Base-by-base conservation (phyloP, 2,329 filamentous ascomycete species). In the Hypoxylon sp. region DNA sequence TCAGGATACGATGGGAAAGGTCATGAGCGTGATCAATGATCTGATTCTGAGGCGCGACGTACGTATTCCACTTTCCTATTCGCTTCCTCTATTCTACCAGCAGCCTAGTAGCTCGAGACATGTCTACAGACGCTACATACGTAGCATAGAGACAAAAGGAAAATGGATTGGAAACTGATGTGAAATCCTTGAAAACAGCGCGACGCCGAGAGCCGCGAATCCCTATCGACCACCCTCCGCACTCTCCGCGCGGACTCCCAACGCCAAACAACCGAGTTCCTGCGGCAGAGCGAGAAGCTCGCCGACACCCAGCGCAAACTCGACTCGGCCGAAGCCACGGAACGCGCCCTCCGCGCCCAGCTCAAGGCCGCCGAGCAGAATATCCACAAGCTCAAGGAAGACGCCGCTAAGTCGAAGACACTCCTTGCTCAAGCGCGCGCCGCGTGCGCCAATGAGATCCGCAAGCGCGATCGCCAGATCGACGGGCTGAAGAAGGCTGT, bases 21-120 rank as follows among this genome's bases (percentile, higher is more conserved):
- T 98, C 74, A 97, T 99, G 82, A 92, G 95, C 77, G 86, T 99
- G 23, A 89, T 99, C 52, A 97, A 99, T 80, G 96, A 99, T 77
- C 81, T 99, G 73, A 93, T 99, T 65, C 79, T 98, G 66, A 89
- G 94, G 72, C 89, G 94, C 83, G 96, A 99, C 79, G 93, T 97
- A 83, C 74, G 89, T 84, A 58, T 60, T 51, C 19, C 21, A 62
- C 55, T n/a, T 34, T 45, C 41, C 9, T n/a, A 23, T 14, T 21
- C 13, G 38, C 7, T 3, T 13, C 23, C 48, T 17, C 38, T 30
- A 46, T n/a, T 38, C 13, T 23, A 11, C 30, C 17, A 7, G 41
- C 4, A 19, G 10, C 38, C 30, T 14, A 7, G 41, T 9, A 19
- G 10, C 38, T 21, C 9, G 52, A 23, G 17, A 36, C 6, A 17